Evolutionary conservation across 2,329 filamentous ascomycete genomes (phyloP).

Genomic region (Oidium heveae): DNA sequence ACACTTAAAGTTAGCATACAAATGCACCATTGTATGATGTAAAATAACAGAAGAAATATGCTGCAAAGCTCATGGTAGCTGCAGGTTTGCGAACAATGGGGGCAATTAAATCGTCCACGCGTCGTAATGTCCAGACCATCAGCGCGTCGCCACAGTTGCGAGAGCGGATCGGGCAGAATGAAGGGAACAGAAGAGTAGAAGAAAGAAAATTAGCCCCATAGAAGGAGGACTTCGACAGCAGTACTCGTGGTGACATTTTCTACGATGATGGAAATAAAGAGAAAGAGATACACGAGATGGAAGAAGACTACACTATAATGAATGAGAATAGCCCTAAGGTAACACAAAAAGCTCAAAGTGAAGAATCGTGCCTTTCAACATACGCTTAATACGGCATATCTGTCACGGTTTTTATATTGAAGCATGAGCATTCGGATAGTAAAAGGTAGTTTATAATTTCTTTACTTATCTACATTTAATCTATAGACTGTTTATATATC

Average conservation of each 20-base stretch:
- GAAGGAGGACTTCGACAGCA: neutral
- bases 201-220: neutral
- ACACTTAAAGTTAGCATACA: neutral
- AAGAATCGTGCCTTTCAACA: neutral
- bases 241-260: neutral
- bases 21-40: neutral
- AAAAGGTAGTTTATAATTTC: too few species aligned
- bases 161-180: neutral
- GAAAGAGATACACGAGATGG: neutral
- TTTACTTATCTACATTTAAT: too few species aligned
- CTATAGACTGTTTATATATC: too few species aligned
- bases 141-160: neutral
- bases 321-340: neutral
- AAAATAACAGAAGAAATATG: neutral
- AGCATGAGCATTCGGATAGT: too few species aligned
- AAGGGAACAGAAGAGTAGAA: neutral
- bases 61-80: neutral
- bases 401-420: too few species aligned
- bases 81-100: neutral
- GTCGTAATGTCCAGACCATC: neutral
- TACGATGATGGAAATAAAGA: neutral
- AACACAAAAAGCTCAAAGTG: neutral
- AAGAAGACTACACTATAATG: neutral
- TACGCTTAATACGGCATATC: neutral
- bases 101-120: neutral